phyloP scores from a whole-genome alignment of 805 yeast genomes.

The Ogataea kodamae region DNA sequence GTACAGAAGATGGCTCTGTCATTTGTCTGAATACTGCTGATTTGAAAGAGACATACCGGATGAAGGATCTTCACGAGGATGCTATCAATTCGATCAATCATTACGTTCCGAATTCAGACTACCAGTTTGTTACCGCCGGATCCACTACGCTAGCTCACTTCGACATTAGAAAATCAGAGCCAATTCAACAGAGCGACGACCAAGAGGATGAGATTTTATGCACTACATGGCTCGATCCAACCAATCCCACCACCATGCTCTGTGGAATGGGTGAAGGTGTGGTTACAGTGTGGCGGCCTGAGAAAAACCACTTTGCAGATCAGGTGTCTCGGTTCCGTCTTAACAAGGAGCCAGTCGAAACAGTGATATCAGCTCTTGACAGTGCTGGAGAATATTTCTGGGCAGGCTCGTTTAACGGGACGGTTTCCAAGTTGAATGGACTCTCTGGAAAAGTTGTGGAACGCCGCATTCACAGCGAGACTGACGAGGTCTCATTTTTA shows the following conservation, averaged over 20 bases:
- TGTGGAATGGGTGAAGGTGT: slow-evolving; percentile 93
- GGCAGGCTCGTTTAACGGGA: slow-evolving; percentile 81
- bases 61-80: slow-evolving; percentile 65
- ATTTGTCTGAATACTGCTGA: slow-evolving; percentile 58
- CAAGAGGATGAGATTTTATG: slow-evolving; percentile 92
- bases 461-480: slow-evolving; percentile 58
- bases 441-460: slow-evolving; percentile 62
- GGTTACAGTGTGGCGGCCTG: slow-evolving; percentile 79
- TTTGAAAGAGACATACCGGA: slow-evolving; percentile 42
- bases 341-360: slow-evolving; percentile 62
- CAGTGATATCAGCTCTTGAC: slow-evolving; percentile 56
- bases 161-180: slow-evolving; percentile 63
- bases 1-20: slow-evolving; percentile 70
- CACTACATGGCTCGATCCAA: slow-evolving; percentile 63
- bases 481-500: slow-evolving; percentile 72
- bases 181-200: slow-evolving; percentile 69
- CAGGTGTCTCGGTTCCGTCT: slow-evolving; percentile 76
- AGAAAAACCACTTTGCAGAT: slow-evolving; percentile 65
- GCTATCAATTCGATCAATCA: slow-evolving; percentile 72
- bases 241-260: slow-evolving; percentile 46
- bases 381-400: slow-evolving; percentile 55
- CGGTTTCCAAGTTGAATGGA: slow-evolving; percentile 62
- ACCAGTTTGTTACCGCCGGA: slow-evolving; percentile 77
- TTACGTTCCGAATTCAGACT: slow-evolving; percentile 66
- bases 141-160: slow-evolving; percentile 76